Base-by-base conservation (phyloP, 192 early-diverging fungal genomes). In the Mortierella claussenii region DNA sequence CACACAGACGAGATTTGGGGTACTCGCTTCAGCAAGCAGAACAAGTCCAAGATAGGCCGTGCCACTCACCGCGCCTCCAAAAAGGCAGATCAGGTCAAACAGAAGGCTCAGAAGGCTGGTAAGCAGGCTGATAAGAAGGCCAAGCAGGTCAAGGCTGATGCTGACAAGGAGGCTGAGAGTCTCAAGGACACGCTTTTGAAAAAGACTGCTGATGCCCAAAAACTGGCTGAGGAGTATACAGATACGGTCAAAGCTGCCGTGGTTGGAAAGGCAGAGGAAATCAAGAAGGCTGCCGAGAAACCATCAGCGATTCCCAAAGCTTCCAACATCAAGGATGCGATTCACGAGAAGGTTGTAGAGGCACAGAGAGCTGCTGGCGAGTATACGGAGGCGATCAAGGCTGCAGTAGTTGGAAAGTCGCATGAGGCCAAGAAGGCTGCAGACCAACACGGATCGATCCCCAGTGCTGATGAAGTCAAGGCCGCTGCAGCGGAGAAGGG, bases 1-100 rank as follows among this genome's bases (percentile, higher is more conserved):
- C 55, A 75, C 21, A 65, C 70, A 5, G 70, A 75, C 33, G 63
- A 65, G 56, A 65, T 75, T 36, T 75, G 55, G 55, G 62, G 63
- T 31, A 75, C 70, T 17, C 36, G 27, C 12, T 60, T 69, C 33
- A 69, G 68, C 59, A 69, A 69, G 59, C 51, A 33, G 31, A 54
- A 55, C 32, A 21, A 55, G 33, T 53, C 57, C 7, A 60, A 45
- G 51, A 18, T 28, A 26, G 68, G 50, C 2, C 55, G 52, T 13
- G 43, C 62, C 17, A 40, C 55, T 5, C 21, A 54, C 20, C 48
- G 47, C 3, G 60, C 54, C 10, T 8, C 37, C 11, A 40, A 57
- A 21, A 50, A 42, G 44, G 40, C 54, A 0, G 44, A 23, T 1
- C 18, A 47, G 9, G 60, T 46, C 24, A 55, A 40, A 23, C 20